These are phyloP conservation scores for Xylaria sp. DNA, from an alignment of 2,329 filamentous ascomycete species.

Conservation along the genomic window DNA sequence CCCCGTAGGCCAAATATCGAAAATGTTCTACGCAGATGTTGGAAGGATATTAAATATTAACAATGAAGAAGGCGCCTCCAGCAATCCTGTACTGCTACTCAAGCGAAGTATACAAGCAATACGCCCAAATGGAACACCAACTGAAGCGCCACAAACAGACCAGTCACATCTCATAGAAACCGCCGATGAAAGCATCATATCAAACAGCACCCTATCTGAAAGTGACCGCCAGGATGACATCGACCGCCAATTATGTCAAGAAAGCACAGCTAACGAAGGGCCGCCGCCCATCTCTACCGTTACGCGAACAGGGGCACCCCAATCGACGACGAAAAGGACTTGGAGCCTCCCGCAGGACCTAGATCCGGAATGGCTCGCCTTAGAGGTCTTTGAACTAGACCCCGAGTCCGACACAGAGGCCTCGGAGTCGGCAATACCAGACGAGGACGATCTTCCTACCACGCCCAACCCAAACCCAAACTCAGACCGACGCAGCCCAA, in stretches of 20 bases:
- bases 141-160: conserved; percentile 53
- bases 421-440: conserved; percentile 19
- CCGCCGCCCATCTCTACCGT: background rate
- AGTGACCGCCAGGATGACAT: conserved; percentile 48
- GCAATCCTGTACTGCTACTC: conserved; percentile 73
- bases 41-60: conserved; percentile 85
- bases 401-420: conserved; percentile 43
- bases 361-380: conserved; percentile 88
- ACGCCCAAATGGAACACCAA: conserved; percentile 37
- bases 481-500: conserved; percentile 10
- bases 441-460: conserved; percentile 23
- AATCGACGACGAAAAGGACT: conserved; percentile 17
- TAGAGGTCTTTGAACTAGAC: conserved; percentile 78
- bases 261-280: conserved; percentile 31
- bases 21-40: conserved; percentile 91
- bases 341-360: conserved; percentile 73
- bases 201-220: conserved; percentile 30
- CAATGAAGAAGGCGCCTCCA: conserved; percentile 60
- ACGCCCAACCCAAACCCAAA: too few relatives aligned
- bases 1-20: conserved; percentile 68
- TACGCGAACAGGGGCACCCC: conserved; percentile 2
- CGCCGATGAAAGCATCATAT: conserved; percentile 14
- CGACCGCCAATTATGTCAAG: conserved; percentile 49
- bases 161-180: conserved; percentile 16
- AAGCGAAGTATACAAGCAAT: conserved; percentile 71